Base-by-base conservation (phyloP, 73 alveolate species). In the Uronychia setigera region DNA sequence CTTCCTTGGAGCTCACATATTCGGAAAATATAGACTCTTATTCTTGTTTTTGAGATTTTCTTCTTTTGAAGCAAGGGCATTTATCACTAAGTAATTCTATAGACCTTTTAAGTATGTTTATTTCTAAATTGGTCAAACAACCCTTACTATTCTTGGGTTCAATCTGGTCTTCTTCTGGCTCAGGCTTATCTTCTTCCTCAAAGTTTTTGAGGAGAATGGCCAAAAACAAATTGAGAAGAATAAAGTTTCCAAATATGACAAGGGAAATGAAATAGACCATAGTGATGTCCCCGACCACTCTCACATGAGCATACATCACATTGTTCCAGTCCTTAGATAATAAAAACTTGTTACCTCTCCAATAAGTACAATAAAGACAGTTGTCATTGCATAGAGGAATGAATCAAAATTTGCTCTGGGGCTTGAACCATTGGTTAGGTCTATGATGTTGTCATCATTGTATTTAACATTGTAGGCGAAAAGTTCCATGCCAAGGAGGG, bases 401-500 rank as follows among this genome's bases (percentile, higher is more conserved):
- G 32, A 86, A 60, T 90, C 90, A 58, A 90, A 90, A 77, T 90
- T 90, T 82, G 58, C 80, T 33, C 95, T 79, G 1, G 92, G 92
- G 67, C 81, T 67, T 1, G 33, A 31, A 30, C 89, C 89, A 26
- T 74, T 19, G 34, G 33, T 84, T 82, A 82, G 59, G 67, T 82
- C 89, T 11, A 76, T 5, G 1, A 27, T 26, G 31, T 83, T 30
- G 26, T 83, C 28, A 26, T 19, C 14, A 76, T 83, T 60, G 74
- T 75, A 83, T 74, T 82, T 81, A 11, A 91, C 34, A 11, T 84
- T 82, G 29, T 93, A 86, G 26, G 97, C 97, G 78, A 87, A 93
- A 29, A 93, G 58, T 67, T 93, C 94, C 95, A 93, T 86, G 31
- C 97, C 97, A 26, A 93, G 90, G 59, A 93, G 79, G 25, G 97